Evolutionary conservation across 352 stramenopile species (phyloP).

Genomic region (Phytophthora sansomeana): DNA sequence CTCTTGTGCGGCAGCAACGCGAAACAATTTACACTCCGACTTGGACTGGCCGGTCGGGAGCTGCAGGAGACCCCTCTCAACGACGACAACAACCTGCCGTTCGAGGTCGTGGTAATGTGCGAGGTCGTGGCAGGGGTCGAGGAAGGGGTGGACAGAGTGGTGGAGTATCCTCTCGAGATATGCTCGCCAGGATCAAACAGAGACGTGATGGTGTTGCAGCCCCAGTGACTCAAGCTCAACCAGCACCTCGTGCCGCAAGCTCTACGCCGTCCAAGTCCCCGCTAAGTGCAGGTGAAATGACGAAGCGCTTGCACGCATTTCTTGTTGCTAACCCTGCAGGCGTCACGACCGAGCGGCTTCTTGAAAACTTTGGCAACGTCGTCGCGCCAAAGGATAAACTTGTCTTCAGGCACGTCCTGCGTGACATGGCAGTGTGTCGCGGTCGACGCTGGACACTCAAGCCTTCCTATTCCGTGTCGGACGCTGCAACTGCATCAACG

Average conservation of each 20-base stretch:
- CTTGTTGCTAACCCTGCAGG: constrained; percentile 59
- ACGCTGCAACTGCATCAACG: neutral
- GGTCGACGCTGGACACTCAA: constrained; percentile 81
- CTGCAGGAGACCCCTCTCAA: constrained; percentile 70
- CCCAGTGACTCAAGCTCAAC: constrained; percentile 10
- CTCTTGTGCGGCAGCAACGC: constrained; percentile 71
- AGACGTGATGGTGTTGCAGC: constrained; percentile 34
- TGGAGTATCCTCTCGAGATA: constrained; percentile 63
- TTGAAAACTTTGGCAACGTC: constrained; percentile 88
- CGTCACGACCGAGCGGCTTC: constrained; percentile 90
- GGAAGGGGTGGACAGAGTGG: constrained; percentile 27
- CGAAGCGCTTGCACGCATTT: constrained; percentile 85
- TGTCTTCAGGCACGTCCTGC: constrained; percentile 86
- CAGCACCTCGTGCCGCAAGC: neutral
- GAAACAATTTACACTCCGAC: constrained; percentile 73
- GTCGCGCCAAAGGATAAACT: constrained; percentile 90
- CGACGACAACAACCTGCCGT: constrained; percentile 30
- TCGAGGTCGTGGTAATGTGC: constrained; percentile 9
- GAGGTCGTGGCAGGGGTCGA: constrained; percentile 21
- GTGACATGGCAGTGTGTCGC: constrained; percentile 80
- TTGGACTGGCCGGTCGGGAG: constrained; percentile 79
- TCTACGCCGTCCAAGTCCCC: constrained; percentile 15
- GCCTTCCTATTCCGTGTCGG: constrained; percentile 48
- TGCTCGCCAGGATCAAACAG: constrained; percentile 70
- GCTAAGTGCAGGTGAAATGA: constrained; percentile 64